These are phyloP conservation scores for Solanum neorickii DNA, from an alignment of 257 asterid genomes.

Conservation along the genomic window DNA sequence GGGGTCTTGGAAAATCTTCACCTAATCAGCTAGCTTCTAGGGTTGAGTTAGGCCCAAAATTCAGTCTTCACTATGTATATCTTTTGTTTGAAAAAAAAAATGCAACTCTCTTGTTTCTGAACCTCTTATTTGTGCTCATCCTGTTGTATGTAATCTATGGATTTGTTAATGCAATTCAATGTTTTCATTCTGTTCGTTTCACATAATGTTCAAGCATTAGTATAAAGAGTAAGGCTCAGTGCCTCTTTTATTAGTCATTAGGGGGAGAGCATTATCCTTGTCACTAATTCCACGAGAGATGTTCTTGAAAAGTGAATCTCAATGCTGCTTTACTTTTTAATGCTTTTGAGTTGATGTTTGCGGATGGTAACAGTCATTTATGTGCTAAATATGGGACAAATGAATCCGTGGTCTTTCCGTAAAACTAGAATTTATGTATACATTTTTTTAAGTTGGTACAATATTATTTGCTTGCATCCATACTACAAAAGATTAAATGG, in stretches of 20 bases:
- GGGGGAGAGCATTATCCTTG: background rate
- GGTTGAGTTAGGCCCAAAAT: background rate
- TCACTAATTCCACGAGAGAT: background rate
- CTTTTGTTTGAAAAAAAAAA: background rate
- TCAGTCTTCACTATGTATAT: background rate
- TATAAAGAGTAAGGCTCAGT: background rate
- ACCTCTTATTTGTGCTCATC: background rate
- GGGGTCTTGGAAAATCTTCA: background rate
- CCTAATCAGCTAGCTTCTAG: background rate
- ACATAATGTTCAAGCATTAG: background rate
- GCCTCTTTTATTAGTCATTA: background rate
- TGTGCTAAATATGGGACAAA: background rate
- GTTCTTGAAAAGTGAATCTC: background rate
- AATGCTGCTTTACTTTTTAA: background rate
- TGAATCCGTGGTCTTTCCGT: background rate
- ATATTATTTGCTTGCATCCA: background rate
- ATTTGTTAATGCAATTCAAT: background rate
- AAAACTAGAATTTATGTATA: background rate
- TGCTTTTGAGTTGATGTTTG: background rate
- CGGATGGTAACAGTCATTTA: background rate
- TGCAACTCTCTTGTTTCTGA: background rate
- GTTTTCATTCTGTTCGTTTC: background rate
- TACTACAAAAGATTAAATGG: background rate
- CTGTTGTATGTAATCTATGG: background rate
- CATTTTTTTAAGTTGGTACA: background rate